A percentile compares a stretch with the other conserved stretches of the same genome.
Evolutionary conservation across 2,329 filamentous ascomycete genomes (phyloP).

Genomic region (Drechslerella coelobrocha): DNA sequence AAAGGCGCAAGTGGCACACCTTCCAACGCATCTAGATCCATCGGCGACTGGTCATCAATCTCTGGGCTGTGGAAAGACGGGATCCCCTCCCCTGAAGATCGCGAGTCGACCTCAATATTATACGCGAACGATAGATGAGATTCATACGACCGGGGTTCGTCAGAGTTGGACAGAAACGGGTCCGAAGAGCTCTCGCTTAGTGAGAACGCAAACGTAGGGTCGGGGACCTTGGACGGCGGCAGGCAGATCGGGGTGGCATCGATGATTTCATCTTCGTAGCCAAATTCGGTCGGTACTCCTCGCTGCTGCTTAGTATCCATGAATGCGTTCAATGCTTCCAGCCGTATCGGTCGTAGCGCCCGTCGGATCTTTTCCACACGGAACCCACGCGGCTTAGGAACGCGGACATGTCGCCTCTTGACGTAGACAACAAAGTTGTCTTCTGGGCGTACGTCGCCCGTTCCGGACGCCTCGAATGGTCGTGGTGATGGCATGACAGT

Average conservation of each 20-base stretch:
- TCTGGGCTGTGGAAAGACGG: slow-evolving; percentile 43
- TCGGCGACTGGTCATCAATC: slow-evolving; percentile 31
- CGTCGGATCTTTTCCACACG: slow-evolving; percentile 12
- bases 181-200: slow-evolving; percentile 37
- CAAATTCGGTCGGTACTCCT: slow-evolving; percentile 11
- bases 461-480: slow-evolving; percentile 66
- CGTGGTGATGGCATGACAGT: slow-evolving; percentile 51
- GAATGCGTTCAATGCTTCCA: slow-evolving; percentile 35
- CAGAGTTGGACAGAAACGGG: slow-evolving; percentile 25
- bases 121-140: slow-evolving; percentile 44
- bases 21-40: slow-evolving; percentile 41
- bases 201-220: slow-evolving; percentile 23
- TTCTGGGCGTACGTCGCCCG: slow-evolving; percentile 68
- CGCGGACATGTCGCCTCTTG: slow-evolving; percentile 54
- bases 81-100: slow-evolving; percentile 40
- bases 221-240: slow-evolving; percentile 37
- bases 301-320: slow-evolving; percentile 32
- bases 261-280: slow-evolving; percentile 21
- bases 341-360: slow-evolving; percentile 18
- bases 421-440: slow-evolving; percentile 70
- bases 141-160: slow-evolving; percentile 41
- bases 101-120: slow-evolving; percentile 41
- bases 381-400: background rate
- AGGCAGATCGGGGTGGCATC: slow-evolving; percentile 15
- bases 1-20: slow-evolving; percentile 26